Evolutionary conservation across 495 filamentous ascomycete species (phyloP).

Genomic region (Penicillium verhagenii): DNA sequence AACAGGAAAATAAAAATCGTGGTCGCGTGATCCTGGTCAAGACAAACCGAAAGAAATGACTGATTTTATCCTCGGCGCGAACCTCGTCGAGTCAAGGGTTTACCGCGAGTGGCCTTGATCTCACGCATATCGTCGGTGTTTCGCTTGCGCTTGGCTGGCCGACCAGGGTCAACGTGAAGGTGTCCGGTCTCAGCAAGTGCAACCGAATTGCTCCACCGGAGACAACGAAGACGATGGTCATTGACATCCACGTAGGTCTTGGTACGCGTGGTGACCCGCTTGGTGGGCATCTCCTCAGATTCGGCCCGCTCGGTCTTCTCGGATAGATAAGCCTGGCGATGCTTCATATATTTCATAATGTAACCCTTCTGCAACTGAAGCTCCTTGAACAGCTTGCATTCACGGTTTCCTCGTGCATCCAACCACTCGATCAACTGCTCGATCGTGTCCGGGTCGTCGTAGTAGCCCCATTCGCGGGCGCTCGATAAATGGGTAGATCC

Average conservation of each 20-base stretch:
- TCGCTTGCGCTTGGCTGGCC: constrained; percentile 63
- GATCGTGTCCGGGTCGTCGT: constrained; percentile 72
- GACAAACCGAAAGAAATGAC: neutral
- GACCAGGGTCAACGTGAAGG: constrained; percentile 74
- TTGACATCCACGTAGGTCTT: constrained; percentile 64
- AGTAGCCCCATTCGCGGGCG: constrained; percentile 87
- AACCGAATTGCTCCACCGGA: constrained; percentile 78
- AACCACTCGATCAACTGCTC: constrained; percentile 84
- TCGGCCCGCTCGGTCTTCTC: constrained; percentile 52
- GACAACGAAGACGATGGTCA: constrained; percentile 60
- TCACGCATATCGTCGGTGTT: constrained; percentile 42
- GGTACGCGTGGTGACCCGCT: constrained; percentile 73
- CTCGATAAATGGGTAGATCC: constrained; percentile 73
- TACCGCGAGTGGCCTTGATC: constrained; percentile 48
- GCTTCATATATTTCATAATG: constrained; percentile 78
- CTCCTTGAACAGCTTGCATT: constrained; percentile 82
- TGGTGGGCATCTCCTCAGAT: constrained; percentile 55
- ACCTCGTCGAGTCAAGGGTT: constrained; percentile 47
- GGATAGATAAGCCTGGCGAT: constrained; percentile 68
- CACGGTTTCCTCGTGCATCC: constrained; percentile 77
- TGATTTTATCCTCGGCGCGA: constrained; percentile 26
- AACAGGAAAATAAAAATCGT: constrained; percentile 1
- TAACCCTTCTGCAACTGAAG: constrained; percentile 71
- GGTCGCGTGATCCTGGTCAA: constrained; percentile 11
- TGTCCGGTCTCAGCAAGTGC: constrained; percentile 77